These are phyloP conservation scores for Lactarius indigo DNA, from an alignment of 768 basidiomycete species.

Conservation along the genomic window DNA sequence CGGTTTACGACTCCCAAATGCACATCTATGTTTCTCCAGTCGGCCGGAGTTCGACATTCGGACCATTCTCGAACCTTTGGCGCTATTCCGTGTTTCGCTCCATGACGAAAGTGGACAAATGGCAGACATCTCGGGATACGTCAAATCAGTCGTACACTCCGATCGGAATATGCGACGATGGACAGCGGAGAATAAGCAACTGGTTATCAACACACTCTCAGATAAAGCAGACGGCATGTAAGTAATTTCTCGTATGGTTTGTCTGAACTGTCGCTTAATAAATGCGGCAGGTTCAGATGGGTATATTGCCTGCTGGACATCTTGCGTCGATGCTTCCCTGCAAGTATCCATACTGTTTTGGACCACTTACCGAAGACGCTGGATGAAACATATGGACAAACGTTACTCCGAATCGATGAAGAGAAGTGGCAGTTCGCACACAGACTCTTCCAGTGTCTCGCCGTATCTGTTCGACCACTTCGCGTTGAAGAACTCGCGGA, in stretches of 20 bases:
- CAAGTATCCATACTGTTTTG: not conserved
- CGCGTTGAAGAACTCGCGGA: not conserved
- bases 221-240: slow-evolving; percentile 1
- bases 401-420: not conserved
- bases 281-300: not conserved
- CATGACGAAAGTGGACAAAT: slow-evolving; percentile 5
- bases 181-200: not conserved
- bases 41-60: slow-evolving; percentile 3
- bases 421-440: not conserved
- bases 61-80: not conserved
- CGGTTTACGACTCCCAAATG: not conserved
- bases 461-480: not conserved
- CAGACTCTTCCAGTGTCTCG: not conserved
- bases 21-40: slow-evolving; percentile 1
- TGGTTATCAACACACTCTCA: slow-evolving; percentile 1
- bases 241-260: not conserved
- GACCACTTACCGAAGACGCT: not conserved
- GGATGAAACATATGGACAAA: not conserved
- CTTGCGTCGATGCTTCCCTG: not conserved
- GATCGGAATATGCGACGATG: slow-evolving; percentile 4
- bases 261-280: not conserved
- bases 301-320: not conserved
- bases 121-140: not conserved
- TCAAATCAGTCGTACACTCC: not conserved
- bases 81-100: not conserved